Evolutionary conservation across 306 rosid genomes (phyloP).

Genomic region (Malus asiatica): DNA sequence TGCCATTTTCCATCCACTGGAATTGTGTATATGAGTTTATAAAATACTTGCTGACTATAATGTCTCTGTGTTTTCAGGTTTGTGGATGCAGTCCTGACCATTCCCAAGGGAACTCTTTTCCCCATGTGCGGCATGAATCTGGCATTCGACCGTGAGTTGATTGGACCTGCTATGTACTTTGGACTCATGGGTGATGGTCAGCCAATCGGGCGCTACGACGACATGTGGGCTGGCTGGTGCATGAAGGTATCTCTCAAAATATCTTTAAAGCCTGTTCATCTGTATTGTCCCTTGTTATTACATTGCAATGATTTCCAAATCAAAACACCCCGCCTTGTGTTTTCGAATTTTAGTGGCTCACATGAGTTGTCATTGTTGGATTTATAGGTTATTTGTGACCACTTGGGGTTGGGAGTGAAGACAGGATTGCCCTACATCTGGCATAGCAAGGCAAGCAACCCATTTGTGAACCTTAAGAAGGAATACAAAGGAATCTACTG

Average conservation of each 20-base stretch:
- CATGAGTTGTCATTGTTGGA: neutral
- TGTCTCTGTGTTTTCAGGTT: slow-evolving; percentile 31
- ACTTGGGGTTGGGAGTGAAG: slow-evolving; percentile 74
- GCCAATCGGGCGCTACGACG: slow-evolving; percentile 72
- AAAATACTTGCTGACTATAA: neutral
- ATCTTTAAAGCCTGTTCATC: neutral
- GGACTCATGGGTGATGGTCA: slow-evolving; percentile 94
- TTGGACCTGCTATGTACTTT: slow-evolving; percentile 88
- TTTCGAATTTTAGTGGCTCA: slow-evolving; percentile 5
- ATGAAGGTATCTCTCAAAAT: slow-evolving; percentile 39
- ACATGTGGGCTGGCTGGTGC: slow-evolving; percentile 99
- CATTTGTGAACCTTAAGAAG: slow-evolving; percentile 75
- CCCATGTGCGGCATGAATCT: slow-evolving; percentile 92
- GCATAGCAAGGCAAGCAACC: slow-evolving; percentile 91
- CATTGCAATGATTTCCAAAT: neutral
- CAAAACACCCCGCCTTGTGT: neutral
- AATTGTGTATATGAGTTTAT: neutral
- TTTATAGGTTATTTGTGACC: slow-evolving; percentile 70
- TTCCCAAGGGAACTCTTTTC: slow-evolving; percentile 71
- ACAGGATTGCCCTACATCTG: slow-evolving; percentile 84
- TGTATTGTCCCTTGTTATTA: neutral
- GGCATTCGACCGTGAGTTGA: slow-evolving; percentile 72
- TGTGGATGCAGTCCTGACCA: slow-evolving; percentile 74
- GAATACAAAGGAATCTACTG: slow-evolving; percentile 85
- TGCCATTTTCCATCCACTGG: neutral